Base-by-base conservation (phyloP, 495 filamentous ascomycete genomes). In the Penicillium paradoxum region DNA sequence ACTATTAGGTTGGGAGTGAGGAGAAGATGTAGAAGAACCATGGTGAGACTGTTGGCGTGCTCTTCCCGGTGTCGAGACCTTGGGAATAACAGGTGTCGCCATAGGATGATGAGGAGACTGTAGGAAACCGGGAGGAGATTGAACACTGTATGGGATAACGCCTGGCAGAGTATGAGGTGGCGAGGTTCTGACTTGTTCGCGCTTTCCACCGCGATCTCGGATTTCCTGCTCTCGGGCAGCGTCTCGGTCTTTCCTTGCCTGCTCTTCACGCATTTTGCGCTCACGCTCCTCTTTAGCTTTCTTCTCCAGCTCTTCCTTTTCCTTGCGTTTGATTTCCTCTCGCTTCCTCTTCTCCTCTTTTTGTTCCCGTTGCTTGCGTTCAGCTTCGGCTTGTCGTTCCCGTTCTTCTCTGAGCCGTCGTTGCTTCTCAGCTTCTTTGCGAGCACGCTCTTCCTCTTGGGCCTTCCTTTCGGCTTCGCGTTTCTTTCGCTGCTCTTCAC, bases 391-490 rank as follows among this genome's bases (percentile, higher is more conserved):
- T 60, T 89, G 88, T 21, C 84, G 83, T 54, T 96, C 90, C 50
- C 89, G 83, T 56, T 89, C 86, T 64, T 97, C 92, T 49, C 87
- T 86, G 25, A 85, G 71, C 38, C 87, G 83, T 55, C 83, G 82
- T 57, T 86, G 83, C 62, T 86, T 87, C 64, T 91, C 91, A 1
- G 81, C 83, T 63, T 95, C 89, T 63, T 88, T 90, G 51, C 83
- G 80, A 42, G 80, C 74, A 24, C 86, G 84, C 58, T 96, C 93
- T 60, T 96, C 92, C 51, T 96, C 89, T 59, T 88, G 86, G 24
- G 87, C 88, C 70, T 88, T 95, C 58, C 86, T 89, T 66, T 95
- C 90, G n/a, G 88, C 86, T 59, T 98, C 93, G 55, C 85, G 88
- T 73, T 91, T 92, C 77, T 87, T 93, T 19, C 88, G 80, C 65